phyloP scores from a whole-genome alignment of 345 rosid species.

The Diplotaxis tenuifolia region DNA sequence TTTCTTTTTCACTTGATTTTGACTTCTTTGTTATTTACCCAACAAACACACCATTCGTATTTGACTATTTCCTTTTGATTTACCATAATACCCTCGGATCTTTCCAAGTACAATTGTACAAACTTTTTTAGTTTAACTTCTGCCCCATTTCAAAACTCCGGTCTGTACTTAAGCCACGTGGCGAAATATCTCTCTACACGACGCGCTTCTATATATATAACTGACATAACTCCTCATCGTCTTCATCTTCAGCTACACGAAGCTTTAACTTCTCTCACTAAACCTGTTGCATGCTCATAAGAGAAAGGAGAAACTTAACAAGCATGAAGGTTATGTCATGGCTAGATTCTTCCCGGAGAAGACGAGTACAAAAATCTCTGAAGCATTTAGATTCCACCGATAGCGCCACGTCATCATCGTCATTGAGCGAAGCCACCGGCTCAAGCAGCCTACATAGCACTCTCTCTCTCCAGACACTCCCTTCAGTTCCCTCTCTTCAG shows the following conservation, averaged over 20 bases:
- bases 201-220: background rate
- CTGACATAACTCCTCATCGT: background rate
- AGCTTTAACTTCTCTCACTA: constrained; percentile 4
- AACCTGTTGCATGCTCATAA: background rate
- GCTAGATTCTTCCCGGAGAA: constrained; percentile 31
- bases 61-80: background rate
- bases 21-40: background rate
- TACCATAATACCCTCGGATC: constrained; percentile 12
- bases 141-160: background rate
- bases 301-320: background rate
- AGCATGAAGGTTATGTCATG: constrained; percentile 52
- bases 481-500: constrained; percentile 78
- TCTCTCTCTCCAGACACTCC: constrained; percentile 75
- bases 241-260: constrained; percentile 1
- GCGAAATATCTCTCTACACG: constrained; percentile 21
- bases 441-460: constrained; percentile 53
- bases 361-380: constrained; percentile 14
- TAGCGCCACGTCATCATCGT: constrained; percentile 33
- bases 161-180: constrained; percentile 33
- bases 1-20: background rate
- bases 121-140: background rate
- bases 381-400: constrained; percentile 33
- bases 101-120: constrained; percentile 22
- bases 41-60: constrained; percentile 19
- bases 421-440: constrained; percentile 25